Evolutionary conservation across 2,329 filamentous ascomycete species (phyloP).

Genomic region (Tolypocladium endophyticum): DNA sequence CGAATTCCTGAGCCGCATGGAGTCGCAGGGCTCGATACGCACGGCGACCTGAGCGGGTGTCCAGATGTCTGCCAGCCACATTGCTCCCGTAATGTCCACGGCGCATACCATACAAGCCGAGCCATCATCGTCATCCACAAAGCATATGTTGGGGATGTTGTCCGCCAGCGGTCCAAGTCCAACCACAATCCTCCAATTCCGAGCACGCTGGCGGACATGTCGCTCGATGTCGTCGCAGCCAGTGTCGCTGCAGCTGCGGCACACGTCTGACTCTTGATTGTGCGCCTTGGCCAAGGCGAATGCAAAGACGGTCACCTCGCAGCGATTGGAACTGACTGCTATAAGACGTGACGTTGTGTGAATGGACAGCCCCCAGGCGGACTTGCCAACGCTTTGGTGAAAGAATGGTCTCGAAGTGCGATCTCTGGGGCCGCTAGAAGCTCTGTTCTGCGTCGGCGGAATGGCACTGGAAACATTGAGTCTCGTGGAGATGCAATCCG

Average conservation of each 20-base stretch:
- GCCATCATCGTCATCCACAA: constrained; percentile 34
- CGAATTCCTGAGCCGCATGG: constrained; percentile 14
- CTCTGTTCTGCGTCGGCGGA: constrained; percentile 3
- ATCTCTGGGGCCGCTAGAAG: constrained; percentile 7
- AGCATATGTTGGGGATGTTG: constrained; percentile 45
- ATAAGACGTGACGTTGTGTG: constrained; percentile 75
- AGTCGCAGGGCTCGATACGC: constrained; percentile 9
- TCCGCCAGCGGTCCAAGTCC: constrained; percentile 24
- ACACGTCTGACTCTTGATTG: background rate
- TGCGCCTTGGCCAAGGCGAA: constrained; percentile 23
- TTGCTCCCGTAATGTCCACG: constrained; percentile 36
- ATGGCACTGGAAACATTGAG: background rate
- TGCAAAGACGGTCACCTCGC: constrained; percentile 42
- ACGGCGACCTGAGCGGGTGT: constrained; percentile 16
- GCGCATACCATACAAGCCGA: constrained; percentile 39
- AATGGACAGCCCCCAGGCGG: constrained; percentile 83
- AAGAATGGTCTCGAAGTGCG: constrained; percentile 46
- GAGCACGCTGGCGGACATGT: constrained; percentile 28
- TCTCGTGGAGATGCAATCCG: constrained; percentile 27
- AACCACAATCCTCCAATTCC: constrained; percentile 41
- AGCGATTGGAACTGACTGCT: constrained; percentile 70
- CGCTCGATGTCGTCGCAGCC: constrained; percentile 11
- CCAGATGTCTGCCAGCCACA: constrained; percentile 46
- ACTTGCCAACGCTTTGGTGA: constrained; percentile 61
- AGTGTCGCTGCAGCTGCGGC: constrained; percentile 5